phyloP scores from a whole-genome alignment of 768 basidiomycete species.

The Amanita phalloides region DNA sequence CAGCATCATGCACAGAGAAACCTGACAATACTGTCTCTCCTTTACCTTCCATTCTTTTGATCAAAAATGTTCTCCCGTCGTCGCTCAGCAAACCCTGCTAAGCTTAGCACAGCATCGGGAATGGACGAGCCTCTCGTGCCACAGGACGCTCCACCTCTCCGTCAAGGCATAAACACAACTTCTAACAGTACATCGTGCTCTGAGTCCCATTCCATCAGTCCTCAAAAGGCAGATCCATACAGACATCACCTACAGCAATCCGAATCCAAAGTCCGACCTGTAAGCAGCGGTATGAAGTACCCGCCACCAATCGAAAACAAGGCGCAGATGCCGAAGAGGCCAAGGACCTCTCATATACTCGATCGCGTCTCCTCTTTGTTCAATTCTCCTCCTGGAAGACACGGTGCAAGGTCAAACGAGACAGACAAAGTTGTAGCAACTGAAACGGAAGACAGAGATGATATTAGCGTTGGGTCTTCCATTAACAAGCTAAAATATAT shows the following conservation, averaged over 20 bases:
- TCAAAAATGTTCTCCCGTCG: constrained; percentile 4
- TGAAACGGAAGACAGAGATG: background rate
- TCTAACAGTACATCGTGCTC: background rate
- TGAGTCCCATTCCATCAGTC: background rate
- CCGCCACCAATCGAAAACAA: constrained; percentile 5
- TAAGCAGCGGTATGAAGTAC: background rate
- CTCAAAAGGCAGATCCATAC: constrained; percentile 2
- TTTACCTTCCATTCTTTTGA: background rate
- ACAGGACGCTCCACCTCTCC: background rate
- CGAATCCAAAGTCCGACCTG: background rate
- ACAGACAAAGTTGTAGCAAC: background rate
- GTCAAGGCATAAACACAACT: background rate
- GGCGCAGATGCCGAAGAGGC: background rate
- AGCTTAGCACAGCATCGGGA: background rate
- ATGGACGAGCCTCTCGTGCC: background rate
- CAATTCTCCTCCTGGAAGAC: background rate
- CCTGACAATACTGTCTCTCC: background rate
- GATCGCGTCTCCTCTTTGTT: constrained; percentile 5
- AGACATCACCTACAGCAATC: constrained; percentile 1
- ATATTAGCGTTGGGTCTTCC: background rate
- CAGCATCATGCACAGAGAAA: background rate
- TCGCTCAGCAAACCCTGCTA: constrained; percentile 1
- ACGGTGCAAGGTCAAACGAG: background rate
- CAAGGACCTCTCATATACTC: background rate
- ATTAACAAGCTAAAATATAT: background rate